A percentile compares a stretch with the other conserved stretches of the same genome.
These are phyloP conservation scores for Lactuca saligna DNA, from an alignment of 129 eudicot genomes.

Conservation along the genomic window DNA sequence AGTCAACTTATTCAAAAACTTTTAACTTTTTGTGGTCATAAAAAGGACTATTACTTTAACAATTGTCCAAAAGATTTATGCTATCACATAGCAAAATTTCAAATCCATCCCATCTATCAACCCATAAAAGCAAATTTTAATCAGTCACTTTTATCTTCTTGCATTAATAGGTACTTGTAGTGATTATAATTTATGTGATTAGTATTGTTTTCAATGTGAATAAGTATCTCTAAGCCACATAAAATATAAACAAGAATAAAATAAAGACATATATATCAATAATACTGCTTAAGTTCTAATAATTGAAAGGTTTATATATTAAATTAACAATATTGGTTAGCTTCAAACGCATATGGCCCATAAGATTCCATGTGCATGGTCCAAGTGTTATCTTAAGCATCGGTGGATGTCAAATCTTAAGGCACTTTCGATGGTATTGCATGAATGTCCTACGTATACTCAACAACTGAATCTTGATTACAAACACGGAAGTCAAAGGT, in stretches of 20 bases:
- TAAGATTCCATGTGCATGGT: conserved; percentile 27
- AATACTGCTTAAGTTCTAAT: neutral
- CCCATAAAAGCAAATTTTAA: neutral
- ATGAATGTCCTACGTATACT: conserved; percentile 27
- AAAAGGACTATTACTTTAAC: conserved; percentile 9
- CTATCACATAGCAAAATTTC: neutral
- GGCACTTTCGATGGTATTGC: conserved; percentile 38
- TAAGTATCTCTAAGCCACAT: neutral
- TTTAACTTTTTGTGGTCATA: conserved; percentile 7
- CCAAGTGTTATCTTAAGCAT: conserved; percentile 23
- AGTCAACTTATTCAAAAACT: conserved; percentile 7
- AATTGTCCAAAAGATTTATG: conserved; percentile 1
- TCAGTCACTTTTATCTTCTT: neutral
- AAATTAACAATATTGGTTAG: neutral
- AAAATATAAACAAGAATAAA: neutral
- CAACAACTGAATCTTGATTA: conserved; percentile 18
- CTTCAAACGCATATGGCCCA: conserved; percentile 9
- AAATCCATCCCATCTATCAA: conserved; percentile 2
- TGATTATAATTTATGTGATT: neutral
- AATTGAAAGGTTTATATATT: neutral
- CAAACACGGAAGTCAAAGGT: neutral
- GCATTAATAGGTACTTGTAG: neutral
- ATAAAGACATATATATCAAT: neutral
- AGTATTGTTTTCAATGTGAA: neutral
- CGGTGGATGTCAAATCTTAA: conserved; percentile 32